Evolutionary conservation across 441 rosid species (phyloP).

Genomic region (Erodium moschatum): DNA sequence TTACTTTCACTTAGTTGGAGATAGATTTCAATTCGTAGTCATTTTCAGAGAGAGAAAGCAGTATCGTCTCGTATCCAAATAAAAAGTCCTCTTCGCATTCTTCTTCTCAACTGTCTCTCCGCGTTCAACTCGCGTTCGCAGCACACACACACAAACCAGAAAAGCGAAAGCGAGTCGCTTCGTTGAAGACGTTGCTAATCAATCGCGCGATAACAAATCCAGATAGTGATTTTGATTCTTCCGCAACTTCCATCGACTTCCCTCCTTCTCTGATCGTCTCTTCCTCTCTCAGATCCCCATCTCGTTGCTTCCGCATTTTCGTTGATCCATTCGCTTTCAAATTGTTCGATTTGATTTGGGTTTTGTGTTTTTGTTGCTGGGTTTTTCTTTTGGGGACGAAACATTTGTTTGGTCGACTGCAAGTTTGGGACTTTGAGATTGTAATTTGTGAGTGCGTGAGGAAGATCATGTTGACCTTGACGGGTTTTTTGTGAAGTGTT

Average conservation of each 20-base stretch:
- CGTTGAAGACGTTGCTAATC: no score
- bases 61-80: not conserved
- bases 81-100: not conserved
- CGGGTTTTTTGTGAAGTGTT: slow-evolving; percentile 30
- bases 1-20: not conserved
- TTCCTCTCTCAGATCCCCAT: not conserved
- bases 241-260: not conserved
- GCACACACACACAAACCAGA: slow-evolving; percentile 17
- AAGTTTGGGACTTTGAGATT: not conserved
- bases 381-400: slow-evolving; percentile 15
- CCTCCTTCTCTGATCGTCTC: not conserved
- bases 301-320: not conserved
- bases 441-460: slow-evolving; percentile 27
- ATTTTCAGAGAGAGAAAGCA: not conserved
- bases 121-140: slow-evolving; percentile 57
- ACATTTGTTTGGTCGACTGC: slow-evolving; percentile 13
- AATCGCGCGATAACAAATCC: no score
- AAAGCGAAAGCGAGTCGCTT: not conserved
- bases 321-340: not conserved
- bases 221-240: no score
- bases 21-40: not conserved
- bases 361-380: not conserved
- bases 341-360: not conserved
- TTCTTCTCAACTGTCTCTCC: slow-evolving; percentile 44
- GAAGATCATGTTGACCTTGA: slow-evolving; percentile 22